Percentiles rank a stretch among this genome's conserved stretches.
These are phyloP conservation scores for Olyra latifolia DNA, from an alignment of 176 grass and related monocot species.

Conservation along the genomic window DNA sequence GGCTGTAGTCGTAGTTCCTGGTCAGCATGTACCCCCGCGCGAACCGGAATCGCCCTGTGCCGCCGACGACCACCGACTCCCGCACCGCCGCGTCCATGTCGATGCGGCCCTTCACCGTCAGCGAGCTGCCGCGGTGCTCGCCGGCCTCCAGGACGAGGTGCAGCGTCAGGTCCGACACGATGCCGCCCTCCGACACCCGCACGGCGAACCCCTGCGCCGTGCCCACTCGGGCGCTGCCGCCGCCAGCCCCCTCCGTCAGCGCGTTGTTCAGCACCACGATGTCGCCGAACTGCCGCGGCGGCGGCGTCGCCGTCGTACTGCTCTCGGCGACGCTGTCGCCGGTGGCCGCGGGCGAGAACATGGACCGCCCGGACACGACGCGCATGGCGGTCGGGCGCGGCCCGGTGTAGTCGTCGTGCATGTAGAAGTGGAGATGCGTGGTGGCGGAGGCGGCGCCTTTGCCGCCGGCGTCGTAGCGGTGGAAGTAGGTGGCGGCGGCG, in stretches of 20 bases:
- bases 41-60: constrained; percentile 49
- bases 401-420: constrained; percentile 49
- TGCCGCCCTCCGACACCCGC: constrained; percentile 37
- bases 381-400: constrained; percentile 31
- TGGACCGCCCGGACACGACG: constrained; percentile 15
- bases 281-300: constrained; percentile 39
- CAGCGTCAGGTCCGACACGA: constrained; percentile 47
- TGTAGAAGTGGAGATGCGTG: constrained; percentile 52
- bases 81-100: constrained; percentile 33
- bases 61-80: constrained; percentile 61
- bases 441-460: not conserved
- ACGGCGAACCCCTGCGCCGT: constrained; percentile 35
- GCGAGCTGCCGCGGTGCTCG: constrained; percentile 43
- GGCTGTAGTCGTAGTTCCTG: constrained; percentile 53
- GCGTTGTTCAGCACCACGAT: constrained; percentile 45
- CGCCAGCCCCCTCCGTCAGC: constrained; percentile 8
- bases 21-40: constrained; percentile 46
- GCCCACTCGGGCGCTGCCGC: constrained; percentile 21
- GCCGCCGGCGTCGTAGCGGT: not conserved
- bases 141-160: constrained; percentile 49
- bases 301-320: not conserved
- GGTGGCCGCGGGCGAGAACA: not conserved
- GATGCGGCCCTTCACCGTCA: constrained; percentile 43
- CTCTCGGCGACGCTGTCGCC: not conserved
- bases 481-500: not conserved